These are phyloP conservation scores for Boletus pseudopeckii DNA, from an alignment of 768 basidiomycete species.

Conservation along the genomic window DNA sequence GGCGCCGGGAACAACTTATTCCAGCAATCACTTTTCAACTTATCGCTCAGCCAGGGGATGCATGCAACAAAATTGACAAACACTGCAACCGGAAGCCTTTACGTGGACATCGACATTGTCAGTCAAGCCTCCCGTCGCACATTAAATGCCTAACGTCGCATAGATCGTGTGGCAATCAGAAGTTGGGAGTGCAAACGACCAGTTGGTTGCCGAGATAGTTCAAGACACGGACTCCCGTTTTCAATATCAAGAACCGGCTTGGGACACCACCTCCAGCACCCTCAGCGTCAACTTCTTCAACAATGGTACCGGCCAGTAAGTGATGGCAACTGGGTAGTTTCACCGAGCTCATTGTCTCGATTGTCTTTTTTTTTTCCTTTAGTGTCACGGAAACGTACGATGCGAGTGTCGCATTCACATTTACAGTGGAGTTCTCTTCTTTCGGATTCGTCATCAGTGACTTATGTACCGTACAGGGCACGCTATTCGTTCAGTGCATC, in stretches of 20 bases:
- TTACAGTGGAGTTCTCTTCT: constrained; percentile 32
- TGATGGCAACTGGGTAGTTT: neutral
- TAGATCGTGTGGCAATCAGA: constrained; percentile 32
- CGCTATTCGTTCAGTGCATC: neutral
- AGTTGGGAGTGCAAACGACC: constrained; percentile 14
- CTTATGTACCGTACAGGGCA: constrained; percentile 20
- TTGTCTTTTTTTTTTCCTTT: neutral
- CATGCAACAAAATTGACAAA: constrained; percentile 37
- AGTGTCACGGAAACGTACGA: constrained; percentile 36
- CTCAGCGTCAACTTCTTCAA: constrained; percentile 37
- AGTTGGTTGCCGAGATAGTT: constrained; percentile 16
- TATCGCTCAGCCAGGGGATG: constrained; percentile 29
- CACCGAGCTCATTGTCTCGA: neutral
- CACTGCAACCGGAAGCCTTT: constrained; percentile 31
- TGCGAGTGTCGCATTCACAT: constrained; percentile 37
- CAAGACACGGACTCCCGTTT: constrained; percentile 41
- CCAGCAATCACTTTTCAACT: constrained; percentile 41
- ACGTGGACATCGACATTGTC: constrained; percentile 49
- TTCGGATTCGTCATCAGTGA: neutral
- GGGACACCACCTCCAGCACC: constrained; percentile 31
- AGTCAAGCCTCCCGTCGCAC: neutral
- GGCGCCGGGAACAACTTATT: constrained; percentile 33
- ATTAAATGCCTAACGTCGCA: neutral
- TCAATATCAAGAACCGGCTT: constrained; percentile 35
- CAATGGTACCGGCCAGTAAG: constrained; percentile 44